A percentile compares a stretch with the other conserved stretches of the same genome.
phyloP scores from a whole-genome alignment of 1,284 basidiomycete species.

The Ceratobasidium sp. region DNA sequence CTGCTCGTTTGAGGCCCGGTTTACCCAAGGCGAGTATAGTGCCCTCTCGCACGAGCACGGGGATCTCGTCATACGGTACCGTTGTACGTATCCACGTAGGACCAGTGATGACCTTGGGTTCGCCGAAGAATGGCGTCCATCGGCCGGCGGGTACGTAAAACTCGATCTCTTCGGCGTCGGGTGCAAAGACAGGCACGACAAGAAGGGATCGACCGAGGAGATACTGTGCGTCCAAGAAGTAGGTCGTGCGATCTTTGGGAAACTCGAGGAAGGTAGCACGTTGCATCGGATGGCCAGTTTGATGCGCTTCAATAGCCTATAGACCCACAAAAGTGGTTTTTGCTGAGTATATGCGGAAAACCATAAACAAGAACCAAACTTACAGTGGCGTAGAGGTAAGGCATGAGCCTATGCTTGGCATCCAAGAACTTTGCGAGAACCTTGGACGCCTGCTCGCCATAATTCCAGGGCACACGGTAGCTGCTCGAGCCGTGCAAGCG shows the following conservation, averaged over 20 bases:
- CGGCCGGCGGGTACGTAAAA: slow-evolving; percentile 77
- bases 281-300: slow-evolving; percentile 72
- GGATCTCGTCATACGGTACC: slow-evolving; percentile 58
- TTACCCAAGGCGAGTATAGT: slow-evolving; percentile 71
- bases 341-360: neutral
- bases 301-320: slow-evolving; percentile 68
- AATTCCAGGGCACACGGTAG: slow-evolving; percentile 81
- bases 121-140: slow-evolving; percentile 68
- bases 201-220: slow-evolving; percentile 78
- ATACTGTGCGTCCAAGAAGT: slow-evolving; percentile 75
- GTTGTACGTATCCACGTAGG: slow-evolving; percentile 44
- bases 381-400: slow-evolving; percentile 75
- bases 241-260: slow-evolving; percentile 71
- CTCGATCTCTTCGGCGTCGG: slow-evolving; percentile 67
- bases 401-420: slow-evolving; percentile 79
- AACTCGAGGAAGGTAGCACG: slow-evolving; percentile 83
- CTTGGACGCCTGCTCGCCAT: slow-evolving; percentile 75
- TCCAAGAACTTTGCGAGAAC: slow-evolving; percentile 75
- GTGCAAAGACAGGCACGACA: slow-evolving; percentile 78
- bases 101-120: slow-evolving; percentile 42
- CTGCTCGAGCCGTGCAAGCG: slow-evolving; percentile 77
- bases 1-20: slow-evolving; percentile 66
- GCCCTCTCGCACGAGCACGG: slow-evolving; percentile 73
- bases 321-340: neutral
- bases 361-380: slow-evolving; percentile 50